Percentiles rank a stretch among this genome's conserved stretches.
Evolutionary conservation across 768 basidiomycete genomes (phyloP).

Genomic region (Amanita jacksonii): DNA sequence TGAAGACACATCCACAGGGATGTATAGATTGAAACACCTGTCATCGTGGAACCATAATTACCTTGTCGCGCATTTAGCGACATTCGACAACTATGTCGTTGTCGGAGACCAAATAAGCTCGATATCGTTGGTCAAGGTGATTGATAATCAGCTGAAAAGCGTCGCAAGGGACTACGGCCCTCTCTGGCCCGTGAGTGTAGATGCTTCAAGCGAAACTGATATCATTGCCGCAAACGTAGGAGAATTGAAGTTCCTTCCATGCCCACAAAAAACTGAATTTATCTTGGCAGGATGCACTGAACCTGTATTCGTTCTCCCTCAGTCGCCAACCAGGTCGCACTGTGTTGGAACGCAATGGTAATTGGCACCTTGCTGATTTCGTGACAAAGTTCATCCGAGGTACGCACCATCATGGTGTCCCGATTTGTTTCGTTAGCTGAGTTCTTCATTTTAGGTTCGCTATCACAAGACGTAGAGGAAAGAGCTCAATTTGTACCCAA

Average conservation of each 20-base stretch:
- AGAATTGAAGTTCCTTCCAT: conserved; percentile 16
- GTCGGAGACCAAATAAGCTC: conserved; percentile 72
- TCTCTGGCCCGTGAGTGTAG: conserved; percentile 63
- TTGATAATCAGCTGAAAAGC: conserved; percentile 32
- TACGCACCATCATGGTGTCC: conserved; percentile 18
- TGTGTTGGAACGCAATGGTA: conserved; percentile 53
- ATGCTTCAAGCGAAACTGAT: conserved; percentile 40
- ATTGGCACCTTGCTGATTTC: conserved; percentile 67
- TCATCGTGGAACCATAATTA: conserved; percentile 79
- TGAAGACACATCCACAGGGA: conserved; percentile 21
- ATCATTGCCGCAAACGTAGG: conserved; percentile 70
- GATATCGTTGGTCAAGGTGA: conserved; percentile 55
- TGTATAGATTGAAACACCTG: conserved; percentile 30
- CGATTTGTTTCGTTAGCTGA: not conserved
- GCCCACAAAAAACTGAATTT: not conserved
- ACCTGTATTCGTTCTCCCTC: conserved; percentile 55
- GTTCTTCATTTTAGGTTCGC: conserved; percentile 34
- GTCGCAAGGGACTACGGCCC: conserved; percentile 70
- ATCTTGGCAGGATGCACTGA: conserved; percentile 47
- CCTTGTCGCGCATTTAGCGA: conserved; percentile 56
- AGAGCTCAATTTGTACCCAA: conserved; percentile 39
- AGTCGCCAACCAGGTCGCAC: conserved; percentile 31
- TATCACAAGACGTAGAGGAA: conserved; percentile 36
- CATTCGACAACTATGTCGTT: conserved; percentile 48
- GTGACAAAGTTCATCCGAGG: conserved; percentile 70